These are phyloP conservation scores for Kluyveromyces marxianus DNA, from an alignment of 1,139 yeast genomes.

Conservation along the genomic window DNA sequence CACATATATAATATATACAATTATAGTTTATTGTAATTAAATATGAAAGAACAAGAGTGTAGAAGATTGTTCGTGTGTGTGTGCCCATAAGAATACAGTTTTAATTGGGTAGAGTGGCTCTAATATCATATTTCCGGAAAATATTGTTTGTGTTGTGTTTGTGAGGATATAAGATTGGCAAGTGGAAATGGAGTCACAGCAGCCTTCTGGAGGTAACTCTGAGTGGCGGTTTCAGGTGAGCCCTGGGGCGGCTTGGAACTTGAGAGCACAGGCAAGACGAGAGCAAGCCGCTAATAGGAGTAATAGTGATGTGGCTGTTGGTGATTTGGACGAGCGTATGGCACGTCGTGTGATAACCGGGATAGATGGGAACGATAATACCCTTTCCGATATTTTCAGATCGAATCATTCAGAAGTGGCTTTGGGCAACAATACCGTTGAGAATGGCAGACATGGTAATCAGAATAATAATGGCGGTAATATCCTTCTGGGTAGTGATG, in stretches of 20 bases:
- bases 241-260: slow-evolving; percentile 6
- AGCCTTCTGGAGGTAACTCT: neutral
- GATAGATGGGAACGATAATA: neutral
- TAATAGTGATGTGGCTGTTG: neutral
- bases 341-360: neutral
- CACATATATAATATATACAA: too few species aligned
- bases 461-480: neutral
- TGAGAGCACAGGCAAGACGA: slow-evolving; percentile 4
- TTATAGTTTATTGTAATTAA: too few species aligned
- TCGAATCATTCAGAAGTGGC: neutral
- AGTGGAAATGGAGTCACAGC: slow-evolving; percentile 1
- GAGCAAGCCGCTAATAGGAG: neutral
- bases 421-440: too few species aligned
- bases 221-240: slow-evolving; percentile 6
- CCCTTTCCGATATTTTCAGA: slow-evolving; percentile 2
- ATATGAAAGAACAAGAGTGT: neutral
- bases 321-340: neutral
- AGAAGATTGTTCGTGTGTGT: neutral
- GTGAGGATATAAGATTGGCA: neutral
- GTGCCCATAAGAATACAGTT: neutral
- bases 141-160: neutral
- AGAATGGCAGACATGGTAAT: neutral
- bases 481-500: neutral
- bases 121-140: neutral
- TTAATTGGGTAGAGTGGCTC: neutral